Percentiles rank a stretch among this genome's conserved stretches.
phyloP scores from a whole-genome alignment of 169 alveolate species.

The Plasmodium billcollinsi region DNA sequence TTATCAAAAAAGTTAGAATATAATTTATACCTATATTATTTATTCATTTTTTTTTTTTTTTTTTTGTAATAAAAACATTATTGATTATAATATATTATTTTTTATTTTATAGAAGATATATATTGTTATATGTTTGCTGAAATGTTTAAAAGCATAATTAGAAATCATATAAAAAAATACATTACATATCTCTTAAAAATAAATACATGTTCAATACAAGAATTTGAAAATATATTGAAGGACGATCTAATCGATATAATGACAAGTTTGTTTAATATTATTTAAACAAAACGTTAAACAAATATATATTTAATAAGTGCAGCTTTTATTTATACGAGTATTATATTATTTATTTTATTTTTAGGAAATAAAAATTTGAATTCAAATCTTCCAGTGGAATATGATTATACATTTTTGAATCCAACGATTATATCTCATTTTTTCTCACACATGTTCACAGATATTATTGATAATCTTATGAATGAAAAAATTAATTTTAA shows the following conservation, averaged over 20 bases:
- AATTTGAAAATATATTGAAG: conserved; percentile 56
- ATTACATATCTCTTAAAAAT: conserved; percentile 36
- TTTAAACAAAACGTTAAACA: not conserved
- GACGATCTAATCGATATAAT: conserved; percentile 64
- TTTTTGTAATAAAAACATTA: not conserved
- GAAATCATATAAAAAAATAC: conserved; percentile 46
- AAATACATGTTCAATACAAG: conserved; percentile 63
- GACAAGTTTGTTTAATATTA: conserved; percentile 41
- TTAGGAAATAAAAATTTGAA: conserved; percentile 39
- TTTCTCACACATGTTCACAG: conserved; percentile 68
- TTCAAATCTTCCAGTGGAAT: conserved; percentile 19
- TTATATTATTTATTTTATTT: not conserved
- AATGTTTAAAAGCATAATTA: conserved; percentile 73
- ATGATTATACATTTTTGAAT: conserved; percentile 69
- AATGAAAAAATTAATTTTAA: conserved; percentile 34
- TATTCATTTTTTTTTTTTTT: conserved; percentile 2
- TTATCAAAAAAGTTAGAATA: conserved; percentile 58
- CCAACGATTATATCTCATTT: conserved; percentile 75
- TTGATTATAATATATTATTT: conserved; percentile 2
- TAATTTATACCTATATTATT: conserved; percentile 5
- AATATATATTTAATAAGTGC: not conserved
- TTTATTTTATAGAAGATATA: conserved; percentile 33
- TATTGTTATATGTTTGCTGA: conserved; percentile 72
- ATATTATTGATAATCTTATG: conserved; percentile 57
- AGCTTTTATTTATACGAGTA: not conserved